Percentiles rank a stretch among this genome's conserved stretches.
Evolutionary conservation across 176 grass and related monocot genomes (phyloP).

Genomic region (Oryza coarctata): DNA sequence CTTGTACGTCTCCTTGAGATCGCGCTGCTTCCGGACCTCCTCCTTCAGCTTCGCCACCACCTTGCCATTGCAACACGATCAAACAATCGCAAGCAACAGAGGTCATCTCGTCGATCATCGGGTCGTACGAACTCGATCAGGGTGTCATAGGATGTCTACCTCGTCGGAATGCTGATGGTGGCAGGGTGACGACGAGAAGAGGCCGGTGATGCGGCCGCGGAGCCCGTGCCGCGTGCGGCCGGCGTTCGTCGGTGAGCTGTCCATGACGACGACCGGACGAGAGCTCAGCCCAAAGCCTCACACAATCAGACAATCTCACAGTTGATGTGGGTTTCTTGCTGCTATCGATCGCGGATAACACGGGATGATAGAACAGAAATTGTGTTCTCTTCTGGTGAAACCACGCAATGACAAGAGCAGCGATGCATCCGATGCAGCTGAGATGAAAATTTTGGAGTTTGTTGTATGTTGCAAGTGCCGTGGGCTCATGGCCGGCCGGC

Average conservation of each 20-base stretch:
- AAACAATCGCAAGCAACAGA: background rate
- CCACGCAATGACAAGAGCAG: background rate
- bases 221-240: background rate
- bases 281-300: background rate
- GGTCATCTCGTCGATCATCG: background rate
- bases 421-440: conserved; percentile 35
- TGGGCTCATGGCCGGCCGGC: background rate
- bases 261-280: background rate
- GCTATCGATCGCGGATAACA: background rate
- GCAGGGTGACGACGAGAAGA: conserved; percentile 27
- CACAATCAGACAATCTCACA: background rate
- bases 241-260: background rate
- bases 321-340: background rate
- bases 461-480: background rate
- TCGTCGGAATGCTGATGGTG: conserved; percentile 6
- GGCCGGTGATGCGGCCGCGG: conserved; percentile 22
- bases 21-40: conserved; percentile 47
- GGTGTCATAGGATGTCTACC: background rate
- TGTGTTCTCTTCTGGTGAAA: background rate
- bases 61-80: background rate
- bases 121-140: no score
- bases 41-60: conserved; percentile 34
- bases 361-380: background rate
- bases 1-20: conserved; percentile 62
- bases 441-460: background rate